Evolutionary conservation across 75 land plant genomes (phyloP).

Genomic region (Sequoiadendron giganteum): DNA sequence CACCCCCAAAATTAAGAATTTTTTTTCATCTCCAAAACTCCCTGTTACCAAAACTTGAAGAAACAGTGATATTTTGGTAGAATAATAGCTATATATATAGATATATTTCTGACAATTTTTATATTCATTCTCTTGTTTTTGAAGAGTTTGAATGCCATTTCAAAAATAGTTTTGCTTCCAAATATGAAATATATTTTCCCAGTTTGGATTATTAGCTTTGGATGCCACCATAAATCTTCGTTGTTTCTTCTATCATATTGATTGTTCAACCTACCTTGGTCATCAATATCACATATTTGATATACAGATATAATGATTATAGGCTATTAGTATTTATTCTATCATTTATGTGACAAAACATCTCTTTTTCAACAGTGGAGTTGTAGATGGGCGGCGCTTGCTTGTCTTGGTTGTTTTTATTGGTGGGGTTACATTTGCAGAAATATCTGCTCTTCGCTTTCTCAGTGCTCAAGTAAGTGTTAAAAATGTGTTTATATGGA

Average conservation of each 20-base stretch:
- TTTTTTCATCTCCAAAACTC: too few species aligned
- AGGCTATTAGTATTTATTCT: not conserved
- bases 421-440: conserved; percentile 97
- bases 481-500: not conserved
- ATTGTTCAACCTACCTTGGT: not conserved
- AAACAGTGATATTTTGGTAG: not conserved
- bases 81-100: not conserved
- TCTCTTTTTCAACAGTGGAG: conserved; percentile 20
- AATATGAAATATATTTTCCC: not conserved
- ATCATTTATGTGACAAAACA: conserved; percentile 9
- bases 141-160: not conserved
- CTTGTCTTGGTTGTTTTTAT: conserved; percentile 86
- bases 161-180: not conserved
- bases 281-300: not conserved
- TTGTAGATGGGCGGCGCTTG: conserved; percentile 71
- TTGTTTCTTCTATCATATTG: not conserved
- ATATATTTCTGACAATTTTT: not conserved
- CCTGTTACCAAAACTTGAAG: too few species aligned
- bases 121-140: not conserved
- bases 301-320: not conserved
- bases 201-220: too few species aligned
- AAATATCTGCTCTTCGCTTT: conserved; percentile 92
- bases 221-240: not conserved
- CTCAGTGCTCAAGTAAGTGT: conserved; percentile 56
- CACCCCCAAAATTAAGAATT: too few species aligned